Conservation (phyloP, 108 stramenopile genomes). For the Pseudonitzschia pungens region DNA sequence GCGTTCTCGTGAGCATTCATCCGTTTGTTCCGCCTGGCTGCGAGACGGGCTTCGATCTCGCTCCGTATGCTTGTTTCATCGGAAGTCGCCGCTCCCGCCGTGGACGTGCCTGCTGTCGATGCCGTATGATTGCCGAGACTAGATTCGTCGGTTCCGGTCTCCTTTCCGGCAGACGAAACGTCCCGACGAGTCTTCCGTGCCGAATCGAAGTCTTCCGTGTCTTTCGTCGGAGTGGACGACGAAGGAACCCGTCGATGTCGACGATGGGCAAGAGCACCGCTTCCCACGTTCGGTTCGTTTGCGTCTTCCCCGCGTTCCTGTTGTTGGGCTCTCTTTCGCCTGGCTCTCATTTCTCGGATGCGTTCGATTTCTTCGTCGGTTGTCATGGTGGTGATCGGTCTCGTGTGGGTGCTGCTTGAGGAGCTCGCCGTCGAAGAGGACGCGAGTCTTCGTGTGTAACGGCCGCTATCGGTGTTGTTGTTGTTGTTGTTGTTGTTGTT, state of each 20-base stretch:
- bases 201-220: constrained; percentile 22
- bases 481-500: not conserved
- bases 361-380: constrained; percentile 32
- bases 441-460: not conserved
- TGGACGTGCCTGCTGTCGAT: not conserved
- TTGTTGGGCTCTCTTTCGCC: constrained; percentile 27
- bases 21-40: constrained; percentile 5
- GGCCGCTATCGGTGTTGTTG: too few relatives aligned
- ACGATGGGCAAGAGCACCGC: not conserved
- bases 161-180: constrained; percentile 6
- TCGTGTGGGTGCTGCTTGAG: not conserved
- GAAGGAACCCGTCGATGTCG: not conserved
- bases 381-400: not conserved
- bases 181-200: constrained; percentile 11
- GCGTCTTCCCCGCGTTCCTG: constrained; percentile 9
- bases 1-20: not conserved
- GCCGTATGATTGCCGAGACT: constrained; percentile 2
- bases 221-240: constrained; percentile 17
- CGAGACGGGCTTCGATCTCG: constrained; percentile 17
- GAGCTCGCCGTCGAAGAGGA: not conserved
- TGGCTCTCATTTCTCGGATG: constrained; percentile 35
- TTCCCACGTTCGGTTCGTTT: constrained; percentile 10
- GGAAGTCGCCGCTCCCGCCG: not conserved
- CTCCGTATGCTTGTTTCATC: not conserved
- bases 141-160: constrained; percentile 3